phyloP scores from a whole-genome alignment of 1,284 basidiomycete species.

The Neotropicomus parvogracilis region DNA sequence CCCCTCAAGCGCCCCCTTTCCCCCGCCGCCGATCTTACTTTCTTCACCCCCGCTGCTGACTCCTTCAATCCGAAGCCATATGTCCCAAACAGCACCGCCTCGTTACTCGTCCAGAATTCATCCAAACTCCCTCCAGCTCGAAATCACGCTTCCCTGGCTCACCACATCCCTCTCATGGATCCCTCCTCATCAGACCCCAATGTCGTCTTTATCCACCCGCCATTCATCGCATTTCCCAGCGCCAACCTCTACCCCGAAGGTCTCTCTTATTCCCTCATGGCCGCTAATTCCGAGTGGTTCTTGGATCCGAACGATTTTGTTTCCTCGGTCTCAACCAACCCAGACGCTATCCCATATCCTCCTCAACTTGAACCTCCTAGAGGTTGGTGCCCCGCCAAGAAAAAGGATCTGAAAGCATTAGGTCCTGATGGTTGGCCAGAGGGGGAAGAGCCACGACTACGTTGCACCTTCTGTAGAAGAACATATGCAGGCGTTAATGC shows the following conservation, averaged over 20 bases:
- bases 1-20: conserved; percentile 49
- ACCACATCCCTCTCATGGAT: conserved; percentile 58
- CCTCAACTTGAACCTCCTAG: conserved; percentile 71
- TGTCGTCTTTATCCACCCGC: conserved; percentile 66
- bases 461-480: conserved; percentile 77
- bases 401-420: conserved; percentile 64
- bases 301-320: conserved; percentile 64
- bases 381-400: conserved; percentile 77
- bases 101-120: conserved; percentile 15
- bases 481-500: conserved; percentile 80
- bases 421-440: conserved; percentile 67
- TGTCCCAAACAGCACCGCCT: conserved; percentile 36
- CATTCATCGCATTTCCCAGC: conserved; percentile 62
- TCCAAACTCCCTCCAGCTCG: conserved; percentile 27
- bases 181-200: conserved; percentile 58
- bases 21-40: conserved; percentile 43
- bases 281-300: conserved; percentile 73
- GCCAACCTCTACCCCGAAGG: conserved; percentile 60
- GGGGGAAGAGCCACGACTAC: conserved; percentile 68
- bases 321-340: conserved; percentile 44
- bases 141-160: conserved; percentile 37
- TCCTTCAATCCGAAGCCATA: conserved; percentile 62
- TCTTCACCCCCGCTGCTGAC: conserved; percentile 56
- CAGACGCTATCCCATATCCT: conserved; percentile 61
- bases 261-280: conserved; percentile 63